Conservation (phyloP, 2,329 filamentous ascomycete species). For the Pseudocercospora eumusae region DNA sequence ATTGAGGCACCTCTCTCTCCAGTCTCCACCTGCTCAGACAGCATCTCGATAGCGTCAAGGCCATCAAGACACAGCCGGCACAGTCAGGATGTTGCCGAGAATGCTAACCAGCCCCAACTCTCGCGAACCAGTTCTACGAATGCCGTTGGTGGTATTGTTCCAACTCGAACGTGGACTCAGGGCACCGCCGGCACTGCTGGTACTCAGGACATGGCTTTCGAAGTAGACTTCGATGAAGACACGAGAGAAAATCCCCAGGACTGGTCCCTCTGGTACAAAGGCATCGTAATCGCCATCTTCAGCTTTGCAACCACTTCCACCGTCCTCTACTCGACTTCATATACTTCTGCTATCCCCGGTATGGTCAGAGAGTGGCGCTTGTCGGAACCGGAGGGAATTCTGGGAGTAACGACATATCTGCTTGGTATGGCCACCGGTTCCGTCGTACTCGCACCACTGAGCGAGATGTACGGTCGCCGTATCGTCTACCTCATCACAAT, state of each 20-base stretch:
- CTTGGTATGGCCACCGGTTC: slow-evolving; percentile 72
- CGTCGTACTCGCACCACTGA: slow-evolving; percentile 71
- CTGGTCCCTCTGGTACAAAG: slow-evolving; percentile 64
- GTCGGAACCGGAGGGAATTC: slow-evolving; percentile 63
- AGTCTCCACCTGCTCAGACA: slow-evolving; percentile 30
- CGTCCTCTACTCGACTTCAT: slow-evolving; percentile 75
- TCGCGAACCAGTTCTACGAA: slow-evolving; percentile 35
- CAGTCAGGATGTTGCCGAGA: slow-evolving; percentile 29
- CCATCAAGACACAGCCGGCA: slow-evolving; percentile 29
- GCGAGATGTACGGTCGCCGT: slow-evolving; percentile 67
- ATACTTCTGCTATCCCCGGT: slow-evolving; percentile 70
- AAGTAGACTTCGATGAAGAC: slow-evolving; percentile 69
- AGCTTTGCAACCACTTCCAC: slow-evolving; percentile 57
- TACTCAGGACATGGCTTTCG: slow-evolving; percentile 59
- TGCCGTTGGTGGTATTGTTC: slow-evolving; percentile 36
- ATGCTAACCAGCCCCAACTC: slow-evolving; percentile 31
- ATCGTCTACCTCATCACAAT: slow-evolving; percentile 69
- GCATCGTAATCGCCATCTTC: slow-evolving; percentile 56
- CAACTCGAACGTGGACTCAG: slow-evolving; percentile 27
- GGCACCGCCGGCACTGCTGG: slow-evolving; percentile 29
- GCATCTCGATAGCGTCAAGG: slow-evolving; percentile 28
- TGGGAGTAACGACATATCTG: slow-evolving; percentile 78
- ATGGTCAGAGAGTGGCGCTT: slow-evolving; percentile 65
- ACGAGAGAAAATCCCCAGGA: slow-evolving; percentile 67
- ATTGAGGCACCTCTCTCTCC: slow-evolving; percentile 33